These are phyloP conservation scores for Backusella tuberculispora DNA, from an alignment of 192 early-diverging fungal genomes.

Conservation along the genomic window DNA sequence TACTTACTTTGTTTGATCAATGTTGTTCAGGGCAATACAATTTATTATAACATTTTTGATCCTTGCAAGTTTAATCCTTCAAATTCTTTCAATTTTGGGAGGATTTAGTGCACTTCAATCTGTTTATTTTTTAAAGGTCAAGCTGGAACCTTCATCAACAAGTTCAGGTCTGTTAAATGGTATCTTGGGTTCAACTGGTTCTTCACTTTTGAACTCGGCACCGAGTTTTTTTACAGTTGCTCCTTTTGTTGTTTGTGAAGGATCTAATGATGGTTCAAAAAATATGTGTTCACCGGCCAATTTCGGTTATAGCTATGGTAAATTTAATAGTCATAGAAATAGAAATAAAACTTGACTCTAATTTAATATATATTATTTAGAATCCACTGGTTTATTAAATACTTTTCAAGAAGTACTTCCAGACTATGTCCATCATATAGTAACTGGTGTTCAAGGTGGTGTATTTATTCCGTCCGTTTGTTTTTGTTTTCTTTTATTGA, in stretches of 20 bases:
- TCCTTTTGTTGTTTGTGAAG: constrained; percentile 7
- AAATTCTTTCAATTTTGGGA: background rate
- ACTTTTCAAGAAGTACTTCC: background rate
- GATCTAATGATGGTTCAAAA: background rate
- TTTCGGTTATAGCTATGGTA: constrained; percentile 8
- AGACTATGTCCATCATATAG: background rate
- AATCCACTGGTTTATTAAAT: background rate
- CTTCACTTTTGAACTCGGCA: background rate
- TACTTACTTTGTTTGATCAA: background rate
- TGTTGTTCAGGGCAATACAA: background rate
- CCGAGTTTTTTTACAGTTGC: background rate
- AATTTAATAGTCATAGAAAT: background rate
- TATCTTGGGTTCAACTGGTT: background rate
- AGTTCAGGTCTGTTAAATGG: background rate
- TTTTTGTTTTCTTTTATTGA: constrained; percentile 12
- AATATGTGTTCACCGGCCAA: constrained; percentile 1
- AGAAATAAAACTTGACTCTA: background rate
- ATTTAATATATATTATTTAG: background rate
- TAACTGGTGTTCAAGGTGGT: background rate
- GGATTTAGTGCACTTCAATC: background rate
- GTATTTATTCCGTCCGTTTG: constrained; percentile 5
- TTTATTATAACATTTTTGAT: constrained; percentile 10
- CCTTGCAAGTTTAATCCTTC: constrained; percentile 7
- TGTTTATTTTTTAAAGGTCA: background rate
- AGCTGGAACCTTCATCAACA: background rate